Conservation (phyloP, 2,329 filamentous ascomycete genomes). For the Fulvia fulva region DNA sequence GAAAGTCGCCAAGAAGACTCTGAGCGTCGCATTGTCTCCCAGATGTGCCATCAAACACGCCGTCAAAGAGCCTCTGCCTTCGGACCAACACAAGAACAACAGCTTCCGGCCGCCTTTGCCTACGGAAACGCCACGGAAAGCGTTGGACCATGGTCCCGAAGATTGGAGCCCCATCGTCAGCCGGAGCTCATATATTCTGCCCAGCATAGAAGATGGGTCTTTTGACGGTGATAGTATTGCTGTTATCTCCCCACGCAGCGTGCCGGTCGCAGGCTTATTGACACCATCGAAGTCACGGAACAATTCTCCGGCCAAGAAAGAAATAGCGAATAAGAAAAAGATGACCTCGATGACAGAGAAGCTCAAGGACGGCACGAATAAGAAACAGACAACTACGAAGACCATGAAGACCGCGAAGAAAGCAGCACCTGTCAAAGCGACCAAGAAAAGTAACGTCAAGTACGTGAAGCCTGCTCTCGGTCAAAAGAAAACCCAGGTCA, state of each 20-base stretch:
- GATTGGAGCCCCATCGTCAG: slow-evolving; percentile 21
- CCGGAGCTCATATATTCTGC: slow-evolving; percentile 17
- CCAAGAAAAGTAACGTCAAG: slow-evolving; percentile 28
- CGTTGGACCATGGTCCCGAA: slow-evolving; percentile 11
- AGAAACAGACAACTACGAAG: slow-evolving; percentile 14
- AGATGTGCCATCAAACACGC: slow-evolving; percentile 14
- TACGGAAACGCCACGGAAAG: slow-evolving; percentile 20
- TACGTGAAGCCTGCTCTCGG: slow-evolving; percentile 21
- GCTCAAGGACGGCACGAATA: slow-evolving; percentile 14
- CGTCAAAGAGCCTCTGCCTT: slow-evolving; percentile 16
- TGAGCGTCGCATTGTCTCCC: slow-evolving; percentile 17
- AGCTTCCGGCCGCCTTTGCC: slow-evolving; percentile 28
- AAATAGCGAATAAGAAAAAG: slow-evolving; percentile 2
- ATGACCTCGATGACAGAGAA: slow-evolving; percentile 19
- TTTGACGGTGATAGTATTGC: slow-evolving; percentile 22
- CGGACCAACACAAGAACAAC: slow-evolving; percentile 28
- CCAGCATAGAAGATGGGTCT: slow-evolving; percentile 26
- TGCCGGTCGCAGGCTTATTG: slow-evolving; percentile 21
- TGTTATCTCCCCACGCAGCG: slow-evolving; percentile 9
- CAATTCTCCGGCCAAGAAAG: slow-evolving; percentile 24
- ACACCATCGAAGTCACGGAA: slow-evolving; percentile 33
- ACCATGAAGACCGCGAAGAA: slow-evolving; percentile 13
- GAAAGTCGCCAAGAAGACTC: slow-evolving; percentile 35
- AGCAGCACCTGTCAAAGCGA: slow-evolving; percentile 5
- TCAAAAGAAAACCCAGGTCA: slow-evolving; percentile 15